Evolutionary conservation across 1,284 basidiomycete species (phyloP), one percentile per base, ranked within the genome.

Genomic region (Fomitopsis betulina): DNA sequence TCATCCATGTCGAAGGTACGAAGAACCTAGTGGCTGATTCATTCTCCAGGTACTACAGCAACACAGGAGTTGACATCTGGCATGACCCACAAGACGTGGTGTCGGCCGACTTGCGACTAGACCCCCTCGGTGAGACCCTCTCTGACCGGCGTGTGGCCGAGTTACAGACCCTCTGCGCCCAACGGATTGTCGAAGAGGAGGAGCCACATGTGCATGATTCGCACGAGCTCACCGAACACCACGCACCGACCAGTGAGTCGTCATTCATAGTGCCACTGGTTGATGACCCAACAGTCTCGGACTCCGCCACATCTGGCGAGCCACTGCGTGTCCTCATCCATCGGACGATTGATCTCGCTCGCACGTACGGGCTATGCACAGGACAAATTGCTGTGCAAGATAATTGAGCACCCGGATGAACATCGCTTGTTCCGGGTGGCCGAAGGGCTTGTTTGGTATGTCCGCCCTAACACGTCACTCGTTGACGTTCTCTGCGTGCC

Each of bases 41-140:
- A 2, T 54, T 75, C 1, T 77, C 69, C 0, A 57, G 72, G 0
- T 75, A 75, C 58, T 76, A 70, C 53, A 60, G 66, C n/a, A 65
- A 53, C 19, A 70, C 75, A 21, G 19, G 42, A 0, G 39, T 43
- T 2, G 56, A 58, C 8, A 67, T 72, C 6, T 21, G 25, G 0
- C 64, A 68, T 27, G 50, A 63, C 17, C 51, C 32, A 5, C 53
- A 69, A 2, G 63, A 72, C 0, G 71, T 69, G 42, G 70, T 74
- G 0, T 63, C 64, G n/a, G 64, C 66, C 0, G 69, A 74, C 49
- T 38, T 56, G 0, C 58, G 63, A 0, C 58, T 74, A 1, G 71
- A 72, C 38, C 67, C 64, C 2, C 53, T 66, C 2, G 54, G 62
- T 0, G 65, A 70, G 3, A 59, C 64, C 25, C 63, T 70, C 0